Evolutionary conservation across 106 monocot genomes (phyloP), one percentile per base, ranked within the genome.

Genomic region (Dendrobium catenatum): DNA sequence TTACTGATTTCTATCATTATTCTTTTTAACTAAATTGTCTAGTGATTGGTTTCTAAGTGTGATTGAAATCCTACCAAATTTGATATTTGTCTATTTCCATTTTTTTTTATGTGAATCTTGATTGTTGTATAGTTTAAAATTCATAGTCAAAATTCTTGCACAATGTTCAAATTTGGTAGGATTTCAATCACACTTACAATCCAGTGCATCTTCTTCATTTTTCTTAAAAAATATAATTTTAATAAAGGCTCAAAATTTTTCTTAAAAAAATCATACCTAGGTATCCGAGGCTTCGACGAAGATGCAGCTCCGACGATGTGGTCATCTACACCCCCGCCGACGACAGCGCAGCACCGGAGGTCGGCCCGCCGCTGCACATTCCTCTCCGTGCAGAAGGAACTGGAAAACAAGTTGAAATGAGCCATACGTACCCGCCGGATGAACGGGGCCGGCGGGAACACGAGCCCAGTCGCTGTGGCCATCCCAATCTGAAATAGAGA

Each of bases 401-500:
- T 73, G 46, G 82, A 81, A 44, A 43, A 9, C 59, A 80, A 80
- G 80, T 16, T 7, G n/a, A 11, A 55, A 72, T 54, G 72, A 17
- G 75, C 70, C 43, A 59, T 44, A 70, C 56, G 82, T 73, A 82
- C 79, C 68, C 19, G 79, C 8, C 80, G 79, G 73, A 87, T 40
- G 78, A 70, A 82, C 4, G 77, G 48, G 41, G 72, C 16, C 42
- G 80, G 46, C 33, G 86, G 87, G 27, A 84, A 82, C 10, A 88
- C 77, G 75, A 87, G 44, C 77, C 91, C 85, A 24, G 70, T 13
- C 11, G 83, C 48, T 40, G 83, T 55, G 19, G 83, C 83, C 78
- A 78, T 78, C n/a, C 41, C 42, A 44, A 19, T 49, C 26, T 17
- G 27, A 11, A 42, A 27, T 0, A 49, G 49, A 76, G 18, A 43